Evolutionary conservation across 2,329 filamentous ascomycete species (phyloP), one percentile per base, ranked within the genome.

Genomic region (Diaporthe sp.): DNA sequence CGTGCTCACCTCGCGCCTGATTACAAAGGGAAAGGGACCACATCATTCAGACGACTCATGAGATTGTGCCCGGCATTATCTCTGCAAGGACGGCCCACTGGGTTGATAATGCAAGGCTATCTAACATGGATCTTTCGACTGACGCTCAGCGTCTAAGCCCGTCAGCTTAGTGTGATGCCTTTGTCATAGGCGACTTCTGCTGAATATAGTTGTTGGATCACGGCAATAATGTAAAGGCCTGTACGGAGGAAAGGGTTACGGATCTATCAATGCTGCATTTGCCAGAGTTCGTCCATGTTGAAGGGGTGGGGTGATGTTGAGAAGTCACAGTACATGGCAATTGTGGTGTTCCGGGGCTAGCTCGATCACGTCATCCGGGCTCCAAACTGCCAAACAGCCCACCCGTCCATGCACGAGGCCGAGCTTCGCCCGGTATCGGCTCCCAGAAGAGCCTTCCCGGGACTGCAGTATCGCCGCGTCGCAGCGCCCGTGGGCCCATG

Each of bases 371-470:
- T 70, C 65, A 70, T 70, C n/a, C 34, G 31, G 47, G 47, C 65
- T 53, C 49, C 34, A 55, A 55, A 55, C n/a, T 70, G 65, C 49
- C 65, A 42, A 70, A 70, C 65, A 3, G 47, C 47, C 8, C 8
- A 22, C 28, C 47, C 65, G 31, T 13, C 15, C 10, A 25, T 65
- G 65, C 65, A 28, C n/a, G 12, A 70, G 47, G 65, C 65, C 65
- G 65, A 70, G 49, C 49, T 70, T 55, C 37, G 34, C 61, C 71
- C 71, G 71, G 58, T 73, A 73, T 73, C 71, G 71, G 71, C 71
- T 15, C 31, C 20, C 47, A 65, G 58, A 73, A 61, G 58, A 44
- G 37, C 55, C 49, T 39, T 58, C 28, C 17, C 57, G 20, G 61
- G 25, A 25, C 61, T 57, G 71, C 37, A 47, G 55, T 20, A 49